Percentiles rank a stretch among this genome's conserved stretches.
These are phyloP conservation scores for Leccinum pallidistipes DNA, from an alignment of 1,284 basidiomycete species.

Conservation along the genomic window DNA sequence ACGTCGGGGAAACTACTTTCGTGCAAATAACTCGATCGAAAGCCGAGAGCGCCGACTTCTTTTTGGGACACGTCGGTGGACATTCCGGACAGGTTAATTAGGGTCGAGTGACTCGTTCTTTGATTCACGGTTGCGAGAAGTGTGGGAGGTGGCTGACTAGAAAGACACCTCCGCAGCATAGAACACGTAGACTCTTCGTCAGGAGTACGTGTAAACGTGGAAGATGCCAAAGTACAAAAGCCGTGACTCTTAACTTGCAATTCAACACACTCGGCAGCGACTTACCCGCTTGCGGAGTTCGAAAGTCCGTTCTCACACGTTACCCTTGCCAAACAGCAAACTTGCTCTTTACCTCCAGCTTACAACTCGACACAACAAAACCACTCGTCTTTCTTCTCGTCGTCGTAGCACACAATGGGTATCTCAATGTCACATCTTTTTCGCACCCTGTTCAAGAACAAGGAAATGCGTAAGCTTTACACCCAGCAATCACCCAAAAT, in stretches of 20 bases:
- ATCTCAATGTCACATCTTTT: slow-evolving; percentile 82
- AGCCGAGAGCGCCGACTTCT: background rate
- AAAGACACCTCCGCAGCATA: slow-evolving; percentile 8
- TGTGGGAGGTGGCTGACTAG: background rate
- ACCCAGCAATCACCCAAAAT: slow-evolving; percentile 25
- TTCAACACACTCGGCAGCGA: background rate
- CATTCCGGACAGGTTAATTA: background rate
- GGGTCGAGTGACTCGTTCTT: background rate
- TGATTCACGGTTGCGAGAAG: background rate
- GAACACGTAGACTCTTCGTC: slow-evolving; percentile 21
- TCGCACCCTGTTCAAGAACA: slow-evolving; percentile 94
- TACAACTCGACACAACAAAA: slow-evolving; percentile 35
- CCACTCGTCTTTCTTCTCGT: slow-evolving; percentile 35
- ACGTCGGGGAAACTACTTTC: background rate
- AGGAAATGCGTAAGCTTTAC: slow-evolving; percentile 92
- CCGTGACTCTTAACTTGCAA: background rate
- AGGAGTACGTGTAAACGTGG: slow-evolving; percentile 10
- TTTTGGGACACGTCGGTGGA: background rate
- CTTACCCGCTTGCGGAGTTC: slow-evolving; percentile 36
- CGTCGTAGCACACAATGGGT: slow-evolving; percentile 66
- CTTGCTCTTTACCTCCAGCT: slow-evolving; percentile 38
- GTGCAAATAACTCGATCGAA: background rate
- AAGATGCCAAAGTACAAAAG: background rate
- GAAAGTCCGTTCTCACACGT: slow-evolving; percentile 36
- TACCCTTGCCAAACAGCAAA: slow-evolving; percentile 33